Percentiles rank a stretch among this genome's conserved stretches.
Conservation (phyloP, 2,329 filamentous ascomycete genomes). For the Fusarium sp. region DNA sequence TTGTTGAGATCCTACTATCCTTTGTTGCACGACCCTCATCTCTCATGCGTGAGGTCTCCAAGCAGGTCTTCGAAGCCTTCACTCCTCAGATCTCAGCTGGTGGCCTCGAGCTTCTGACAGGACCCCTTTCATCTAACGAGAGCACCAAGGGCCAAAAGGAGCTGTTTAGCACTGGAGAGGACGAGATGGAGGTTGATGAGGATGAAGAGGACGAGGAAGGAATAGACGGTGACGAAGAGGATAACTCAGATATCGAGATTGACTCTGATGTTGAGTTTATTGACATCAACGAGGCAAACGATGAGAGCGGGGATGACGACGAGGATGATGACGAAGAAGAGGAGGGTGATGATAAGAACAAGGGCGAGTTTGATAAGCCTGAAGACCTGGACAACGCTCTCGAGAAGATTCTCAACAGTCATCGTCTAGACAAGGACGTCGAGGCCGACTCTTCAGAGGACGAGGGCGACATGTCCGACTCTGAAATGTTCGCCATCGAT, state of each 20-base stretch:
- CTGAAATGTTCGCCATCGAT: constrained; percentile 93
- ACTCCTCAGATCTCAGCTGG: constrained; percentile 77
- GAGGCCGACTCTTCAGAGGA: constrained; percentile 67
- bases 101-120: constrained; percentile 72
- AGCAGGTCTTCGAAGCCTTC: constrained; percentile 89
- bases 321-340: constrained; percentile 59
- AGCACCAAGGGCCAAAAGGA: constrained; percentile 85
- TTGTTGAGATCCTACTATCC: constrained; percentile 90
- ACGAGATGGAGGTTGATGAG: constrained; percentile 64
- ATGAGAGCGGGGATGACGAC: constrained; percentile 56
- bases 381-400: constrained; percentile 77
- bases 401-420: constrained; percentile 80
- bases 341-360: constrained; percentile 55
- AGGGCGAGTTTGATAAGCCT: constrained; percentile 55
- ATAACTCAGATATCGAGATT: constrained; percentile 60
- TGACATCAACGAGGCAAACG: constrained; percentile 56
- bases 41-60: constrained; percentile 85
- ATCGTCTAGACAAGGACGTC: constrained; percentile 68
- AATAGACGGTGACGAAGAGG: constrained; percentile 57
- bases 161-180: constrained; percentile 79
- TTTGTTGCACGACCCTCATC: constrained; percentile 88
- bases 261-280: constrained; percentile 64
- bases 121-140: constrained; percentile 82
- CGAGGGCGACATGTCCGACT: constrained; percentile 91
- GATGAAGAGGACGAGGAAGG: constrained; percentile 55